Conservation (phyloP, 2,329 filamentous ascomycete species). For the Fusarium sp. region DNA sequence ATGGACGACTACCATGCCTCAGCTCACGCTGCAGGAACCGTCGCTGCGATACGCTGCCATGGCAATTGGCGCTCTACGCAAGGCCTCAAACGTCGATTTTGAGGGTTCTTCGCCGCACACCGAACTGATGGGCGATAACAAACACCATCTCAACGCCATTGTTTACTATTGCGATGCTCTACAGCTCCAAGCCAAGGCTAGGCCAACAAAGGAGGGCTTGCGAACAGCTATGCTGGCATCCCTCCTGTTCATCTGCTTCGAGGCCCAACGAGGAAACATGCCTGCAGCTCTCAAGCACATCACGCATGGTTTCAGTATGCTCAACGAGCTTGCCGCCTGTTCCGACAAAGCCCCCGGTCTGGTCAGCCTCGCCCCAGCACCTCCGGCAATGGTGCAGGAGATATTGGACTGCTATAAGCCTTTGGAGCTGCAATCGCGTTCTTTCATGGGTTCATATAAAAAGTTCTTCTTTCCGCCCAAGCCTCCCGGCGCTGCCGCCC, state of each 20-base stretch:
- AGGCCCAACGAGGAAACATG: constrained; percentile 52
- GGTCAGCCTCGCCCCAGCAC: constrained; percentile 51
- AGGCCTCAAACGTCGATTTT: constrained; percentile 44
- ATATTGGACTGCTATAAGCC: constrained; percentile 53
- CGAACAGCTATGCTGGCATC: constrained; percentile 53
- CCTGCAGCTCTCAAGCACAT: constrained; percentile 54
- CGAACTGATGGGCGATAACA: constrained; percentile 44
- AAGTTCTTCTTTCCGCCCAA: constrained; percentile 48
- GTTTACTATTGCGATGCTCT: constrained; percentile 54
- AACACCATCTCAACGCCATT: constrained; percentile 53
- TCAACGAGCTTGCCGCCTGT: constrained; percentile 51
- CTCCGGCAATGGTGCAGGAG: constrained; percentile 50
- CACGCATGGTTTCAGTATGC: constrained; percentile 53
- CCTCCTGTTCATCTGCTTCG: constrained; percentile 54
- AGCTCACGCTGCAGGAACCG: constrained; percentile 51
- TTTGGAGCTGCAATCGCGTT: constrained; percentile 51
- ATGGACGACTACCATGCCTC: constrained; percentile 54
- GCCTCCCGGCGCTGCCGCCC: constrained; percentile 11
- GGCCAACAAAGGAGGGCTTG: constrained; percentile 49
- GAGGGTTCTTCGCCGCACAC: constrained; percentile 25
- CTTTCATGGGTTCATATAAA: constrained; percentile 52
- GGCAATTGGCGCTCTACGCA: constrained; percentile 53
- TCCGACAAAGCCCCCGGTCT: constrained; percentile 49
- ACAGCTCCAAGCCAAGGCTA: constrained; percentile 51
- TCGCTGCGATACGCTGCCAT: constrained; percentile 53